Base-by-base conservation (phyloP, 495 filamentous ascomycete species). In the Astrothelium subdiscretum region DNA sequence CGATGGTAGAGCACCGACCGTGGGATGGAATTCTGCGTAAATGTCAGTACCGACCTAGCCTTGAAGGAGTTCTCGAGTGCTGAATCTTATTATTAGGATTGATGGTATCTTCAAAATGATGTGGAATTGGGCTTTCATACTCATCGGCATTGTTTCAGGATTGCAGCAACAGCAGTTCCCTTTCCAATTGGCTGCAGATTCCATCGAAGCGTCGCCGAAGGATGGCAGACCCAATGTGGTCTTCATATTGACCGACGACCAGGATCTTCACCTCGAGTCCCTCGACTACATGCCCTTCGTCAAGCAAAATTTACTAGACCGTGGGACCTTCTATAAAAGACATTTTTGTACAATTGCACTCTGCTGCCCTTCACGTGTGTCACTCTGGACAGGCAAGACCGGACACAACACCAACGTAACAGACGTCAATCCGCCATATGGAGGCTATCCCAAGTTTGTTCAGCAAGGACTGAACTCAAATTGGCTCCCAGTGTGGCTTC, bases 361-460 rank as follows among this genome's bases (percentile, higher is more conserved):
- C 6, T 74, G 72, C 67, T 74, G 72, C 52, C 72, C 72, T 12
- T 74, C 72, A 8, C 69, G 72, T 3, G 72, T 71, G 8, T 63
- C 32, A 6, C 57, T 74, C 26, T 74, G 70, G 83, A 88, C 85
- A 0, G 87, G 87, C 18, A 81, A 82, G 65, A 77, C 80, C 38
- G 83, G 85, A 1, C 87, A 90, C 69, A 90, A 89, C 67, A 88
- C 86, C 20, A 90, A 90, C 63, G 85, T 90, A 6, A 89, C 87
- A 0, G 83, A 87, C 61, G 83, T 90, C 8, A 74, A 67, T 27
- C 83, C 85, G 0, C 86, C 72, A 12, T 70, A 70, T 62, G 85
- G 86, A 13, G 87, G 86, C 6, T 88, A 87, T 65, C 85, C 85
- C 40, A 88, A 89, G 63, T 88, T 90, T 62, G 71, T 87, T 31